Evolutionary conservation across 2,329 filamentous ascomycete genomes (phyloP).

Genomic region (Atkinsonella texensis): DNA sequence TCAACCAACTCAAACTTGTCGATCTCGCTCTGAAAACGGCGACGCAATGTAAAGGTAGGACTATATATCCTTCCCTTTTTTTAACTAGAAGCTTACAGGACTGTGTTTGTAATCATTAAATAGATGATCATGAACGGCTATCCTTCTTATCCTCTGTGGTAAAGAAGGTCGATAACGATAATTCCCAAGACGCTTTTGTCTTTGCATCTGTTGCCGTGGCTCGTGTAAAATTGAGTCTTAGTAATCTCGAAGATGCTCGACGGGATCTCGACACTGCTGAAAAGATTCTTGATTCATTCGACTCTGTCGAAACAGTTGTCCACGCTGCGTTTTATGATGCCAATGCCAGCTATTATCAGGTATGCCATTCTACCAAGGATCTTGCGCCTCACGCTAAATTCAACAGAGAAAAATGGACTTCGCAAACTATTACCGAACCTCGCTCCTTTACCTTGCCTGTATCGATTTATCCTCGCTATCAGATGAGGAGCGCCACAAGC

Average conservation of each 20-base stretch:
- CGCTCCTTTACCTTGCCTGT: slow-evolving; percentile 93
- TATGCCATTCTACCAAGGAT: slow-evolving; percentile 9
- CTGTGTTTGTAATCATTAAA: slow-evolving; percentile 3
- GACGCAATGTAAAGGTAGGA: slow-evolving; percentile 63
- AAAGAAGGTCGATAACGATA: slow-evolving; percentile 80
- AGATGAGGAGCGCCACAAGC: slow-evolving; percentile 60
- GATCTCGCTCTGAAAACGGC: slow-evolving; percentile 79
- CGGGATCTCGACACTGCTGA: slow-evolving; percentile 81
- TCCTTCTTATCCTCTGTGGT: slow-evolving; percentile 73
- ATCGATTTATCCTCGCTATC: slow-evolving; percentile 71
- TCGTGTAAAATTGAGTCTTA: slow-evolving; percentile 69
- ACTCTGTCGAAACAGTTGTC: slow-evolving; percentile 89
- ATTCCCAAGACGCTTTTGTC: slow-evolving; percentile 90
- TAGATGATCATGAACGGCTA: slow-evolving; percentile 79
- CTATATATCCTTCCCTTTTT: not conserved
- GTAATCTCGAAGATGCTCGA: slow-evolving; percentile 69
- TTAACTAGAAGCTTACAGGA: not conserved
- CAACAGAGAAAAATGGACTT: slow-evolving; percentile 67
- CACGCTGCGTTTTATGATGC: slow-evolving; percentile 94
- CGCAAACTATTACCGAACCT: slow-evolving; percentile 92
- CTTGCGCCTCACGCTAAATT: not conserved
- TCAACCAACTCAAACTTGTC: slow-evolving; percentile 97
- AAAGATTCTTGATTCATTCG: slow-evolving; percentile 78
- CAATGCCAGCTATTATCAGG: slow-evolving; percentile 90
- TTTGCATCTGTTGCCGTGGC: slow-evolving; percentile 88